Evolutionary conservation across 1,284 basidiomycete genomes (phyloP), one percentile per base, ranked within the genome.

Genomic region (Neotropicomus parvogracilis): DNA sequence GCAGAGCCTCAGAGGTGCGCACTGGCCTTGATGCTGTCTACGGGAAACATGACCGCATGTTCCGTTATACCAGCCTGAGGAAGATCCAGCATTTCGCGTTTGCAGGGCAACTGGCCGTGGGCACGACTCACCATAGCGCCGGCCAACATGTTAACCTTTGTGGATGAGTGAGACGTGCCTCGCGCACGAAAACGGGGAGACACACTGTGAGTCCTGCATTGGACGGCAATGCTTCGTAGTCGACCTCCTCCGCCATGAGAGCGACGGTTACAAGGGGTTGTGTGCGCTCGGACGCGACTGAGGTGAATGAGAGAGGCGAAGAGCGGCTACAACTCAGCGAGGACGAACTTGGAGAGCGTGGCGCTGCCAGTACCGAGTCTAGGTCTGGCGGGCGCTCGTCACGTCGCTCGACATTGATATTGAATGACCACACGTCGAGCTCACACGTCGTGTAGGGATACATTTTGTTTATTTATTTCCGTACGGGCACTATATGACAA

Each of bases 21-120:
- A 70, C 84, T 56, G 51, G 91, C 95, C 78, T 99, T 98, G 69
- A 99, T 97, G 62, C 91, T 94, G 72, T 99, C 97, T 55, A 99
- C 78, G 4, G 97, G 97, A 67, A 92, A 99, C 89, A 99, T 99
- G 66, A 97, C 92, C 21, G 95, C 91, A 72, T 99, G 97, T 70
- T 99, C 97, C 47, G 93, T 94, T 60, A 99, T 99, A 53, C 97
- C 97, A 58, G 97, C 95, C 91, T 95, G 66, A 49, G 50, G 31
- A 44, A 35, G 9, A 14, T 44, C 62, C 17, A 66, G 57, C 41
- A 47, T 40, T 38, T 8, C 9, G 40, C 33, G 14, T 32, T 12
- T n/a, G n/a, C n/a, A n/a, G n/a, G n/a, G n/a, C n/a, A n/a, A n/a
- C n/a, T n/a, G n/a, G n/a, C n/a, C n/a, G n/a, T n/a, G n/a, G n/a